Evolutionary conservation across 75 land plant species (phyloP), one percentile per base, ranked within the genome.

Genomic region (Picea glauca): DNA sequence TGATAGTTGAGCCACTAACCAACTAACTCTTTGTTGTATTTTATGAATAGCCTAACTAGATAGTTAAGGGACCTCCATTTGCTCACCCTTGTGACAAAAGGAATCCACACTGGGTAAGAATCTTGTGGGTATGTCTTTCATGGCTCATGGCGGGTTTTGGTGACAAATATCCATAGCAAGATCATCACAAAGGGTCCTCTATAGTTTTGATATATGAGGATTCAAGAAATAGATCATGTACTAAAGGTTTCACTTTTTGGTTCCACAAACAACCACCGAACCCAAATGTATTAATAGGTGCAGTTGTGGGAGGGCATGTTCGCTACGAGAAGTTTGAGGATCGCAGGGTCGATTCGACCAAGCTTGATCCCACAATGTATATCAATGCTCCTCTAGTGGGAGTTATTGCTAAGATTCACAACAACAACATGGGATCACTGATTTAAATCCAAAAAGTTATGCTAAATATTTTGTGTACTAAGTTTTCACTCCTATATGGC

Each of bases 121-220:
- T 26, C 26, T 26, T 0, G 26, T 26, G 26, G 26, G 26, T 26
- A 0, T 26, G 26, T 26, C 26, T 26, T 26, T 26, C 26, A 26
- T 26, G 26, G 26, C 26, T 26, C 26, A 26, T 26, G 26, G 26
- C 26, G 26, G 26, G 26, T 26, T 26, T 26, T 26, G 26, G 26
- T 26, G 26, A 26, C 26, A 26, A 26, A 26, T 26, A 26, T 26
- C 26, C 26, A 26, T 26, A 26, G 26, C 26, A 26, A 26, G 26
- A 26, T 3, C 98, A 94, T 78, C 98, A 94, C 80, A 78, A 91
- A 1, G 98, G 93, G 5, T 81, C 98, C 0, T 94, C 98, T 1
- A 73, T 81, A 5, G 90, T 91, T 7, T 88, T 91, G 60, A 15
- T 58, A 13, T 26, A 26, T 26, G 26, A 26, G 0, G 26, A 26